phyloP scores from a whole-genome alignment of 2,329 filamentous ascomycete genomes.

The Xylaria sp. region DNA sequence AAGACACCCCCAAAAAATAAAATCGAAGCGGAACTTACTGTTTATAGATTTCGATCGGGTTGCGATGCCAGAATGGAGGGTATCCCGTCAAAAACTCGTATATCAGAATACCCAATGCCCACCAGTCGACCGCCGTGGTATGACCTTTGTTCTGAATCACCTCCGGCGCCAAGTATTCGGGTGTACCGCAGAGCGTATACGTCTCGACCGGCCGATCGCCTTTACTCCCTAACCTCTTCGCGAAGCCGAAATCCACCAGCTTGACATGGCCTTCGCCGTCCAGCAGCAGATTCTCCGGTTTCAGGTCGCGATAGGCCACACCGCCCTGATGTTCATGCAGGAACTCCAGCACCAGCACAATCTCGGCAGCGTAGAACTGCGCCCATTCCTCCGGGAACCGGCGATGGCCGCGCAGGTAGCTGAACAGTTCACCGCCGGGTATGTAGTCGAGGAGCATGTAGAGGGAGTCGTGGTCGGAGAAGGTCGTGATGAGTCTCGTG shows the following conservation, averaged over 20 bases:
- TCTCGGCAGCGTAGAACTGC: constrained; percentile 79
- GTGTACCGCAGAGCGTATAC: constrained; percentile 78
- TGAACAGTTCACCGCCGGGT: constrained; percentile 79
- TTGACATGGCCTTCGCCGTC: constrained; percentile 75
- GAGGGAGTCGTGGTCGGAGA: constrained; percentile 71
- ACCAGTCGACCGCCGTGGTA: constrained; percentile 76
- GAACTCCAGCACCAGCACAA: constrained; percentile 74
- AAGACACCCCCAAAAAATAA: not conserved
- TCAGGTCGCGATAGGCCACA: constrained; percentile 75
- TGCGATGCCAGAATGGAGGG: constrained; percentile 81
- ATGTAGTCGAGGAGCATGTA: constrained; percentile 83
- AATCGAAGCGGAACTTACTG: constrained; percentile 43
- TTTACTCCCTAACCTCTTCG: constrained; percentile 64
- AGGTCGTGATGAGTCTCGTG: constrained; percentile 70
- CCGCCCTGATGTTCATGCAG: constrained; percentile 72
- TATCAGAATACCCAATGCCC: constrained; percentile 77
- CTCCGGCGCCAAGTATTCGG: constrained; percentile 78
- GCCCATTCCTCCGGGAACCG: constrained; percentile 74
- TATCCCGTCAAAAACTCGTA: constrained; percentile 83
- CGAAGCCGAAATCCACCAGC: constrained; percentile 80
- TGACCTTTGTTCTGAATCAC: constrained; percentile 79
- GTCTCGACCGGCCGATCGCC: constrained; percentile 57
- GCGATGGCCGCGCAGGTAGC: constrained; percentile 69
- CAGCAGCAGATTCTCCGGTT: constrained; percentile 76
- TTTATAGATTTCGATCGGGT: constrained; percentile 82